Conservation (phyloP, 495 filamentous ascomycete species). For the Podospora pseudocomata region DNA sequence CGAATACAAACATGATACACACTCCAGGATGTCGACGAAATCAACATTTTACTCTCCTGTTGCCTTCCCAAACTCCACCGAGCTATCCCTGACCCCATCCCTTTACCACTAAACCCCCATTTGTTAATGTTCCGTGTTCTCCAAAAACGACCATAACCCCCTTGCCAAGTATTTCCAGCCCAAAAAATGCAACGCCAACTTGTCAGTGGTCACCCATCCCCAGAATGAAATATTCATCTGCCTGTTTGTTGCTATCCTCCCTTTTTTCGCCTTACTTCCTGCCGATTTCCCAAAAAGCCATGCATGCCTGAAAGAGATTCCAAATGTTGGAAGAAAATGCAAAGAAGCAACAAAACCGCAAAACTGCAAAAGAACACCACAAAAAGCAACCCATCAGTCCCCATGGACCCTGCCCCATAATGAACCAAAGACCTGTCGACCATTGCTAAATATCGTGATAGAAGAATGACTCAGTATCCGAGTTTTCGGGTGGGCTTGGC, state of each 20-base stretch:
- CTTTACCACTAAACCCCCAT: neutral
- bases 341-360: neutral
- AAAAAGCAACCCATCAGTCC: neutral
- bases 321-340: neutral
- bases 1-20: neutral
- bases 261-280: neutral
- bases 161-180: neutral
- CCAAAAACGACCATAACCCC: neutral
- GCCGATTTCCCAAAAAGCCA: neutral
- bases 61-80: neutral
- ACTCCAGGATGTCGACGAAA: neutral
- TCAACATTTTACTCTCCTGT: neutral
- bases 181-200: neutral
- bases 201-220: neutral
- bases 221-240: neutral
- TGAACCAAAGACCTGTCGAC: neutral
- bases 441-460: neutral
- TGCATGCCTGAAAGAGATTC: neutral
- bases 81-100: neutral
- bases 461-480: slow-evolving; percentile 20
- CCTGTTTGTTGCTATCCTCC: neutral
- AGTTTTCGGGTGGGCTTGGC: slow-evolving; percentile 14
- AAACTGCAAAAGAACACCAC: neutral
- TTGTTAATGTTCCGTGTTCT: neutral
- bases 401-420: neutral